These are phyloP conservation scores for Camelina sativa DNA, from an alignment of 345 rosid genomes.

Conservation along the genomic window DNA sequence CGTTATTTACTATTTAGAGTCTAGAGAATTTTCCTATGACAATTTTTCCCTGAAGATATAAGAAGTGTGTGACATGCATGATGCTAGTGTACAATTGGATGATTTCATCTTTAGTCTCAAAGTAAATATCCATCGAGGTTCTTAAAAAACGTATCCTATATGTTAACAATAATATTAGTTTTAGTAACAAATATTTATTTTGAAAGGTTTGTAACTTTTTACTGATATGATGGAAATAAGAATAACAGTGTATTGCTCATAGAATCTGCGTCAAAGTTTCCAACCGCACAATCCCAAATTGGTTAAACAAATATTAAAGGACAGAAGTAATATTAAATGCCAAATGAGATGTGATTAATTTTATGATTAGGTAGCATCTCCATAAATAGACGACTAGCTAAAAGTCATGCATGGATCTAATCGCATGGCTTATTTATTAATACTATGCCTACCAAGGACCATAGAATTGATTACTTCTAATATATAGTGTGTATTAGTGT, in stretches of 20 bases:
- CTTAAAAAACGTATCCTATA: neutral
- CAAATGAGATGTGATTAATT: slow-evolving; percentile 1
- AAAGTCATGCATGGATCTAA: slow-evolving; percentile 32
- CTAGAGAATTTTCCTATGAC: neutral
- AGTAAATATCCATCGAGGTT: neutral
- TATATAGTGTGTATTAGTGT: neutral
- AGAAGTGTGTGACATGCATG: neutral
- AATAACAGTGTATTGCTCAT: too few species aligned
- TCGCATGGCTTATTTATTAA: slow-evolving; percentile 15
- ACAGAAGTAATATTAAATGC: neutral
- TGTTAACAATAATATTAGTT: neutral
- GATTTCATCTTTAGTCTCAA: neutral
- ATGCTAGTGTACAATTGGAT: neutral
- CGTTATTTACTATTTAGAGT: too few species aligned
- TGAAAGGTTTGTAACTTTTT: too few species aligned
- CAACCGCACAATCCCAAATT: neutral
- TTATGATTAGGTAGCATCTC: slow-evolving; percentile 26
- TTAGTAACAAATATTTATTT: neutral
- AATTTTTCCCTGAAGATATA: neutral
- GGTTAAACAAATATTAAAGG: too few species aligned
- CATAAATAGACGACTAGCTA: slow-evolving; percentile 25
- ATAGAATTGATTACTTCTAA: slow-evolving; percentile 24
- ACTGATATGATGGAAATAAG: too few species aligned
- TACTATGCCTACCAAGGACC: slow-evolving; percentile 15
- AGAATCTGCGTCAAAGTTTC: neutral